phyloP scores from a whole-genome alignment of 169 alveolate species.

The Amoebophrya sp. region DNA sequence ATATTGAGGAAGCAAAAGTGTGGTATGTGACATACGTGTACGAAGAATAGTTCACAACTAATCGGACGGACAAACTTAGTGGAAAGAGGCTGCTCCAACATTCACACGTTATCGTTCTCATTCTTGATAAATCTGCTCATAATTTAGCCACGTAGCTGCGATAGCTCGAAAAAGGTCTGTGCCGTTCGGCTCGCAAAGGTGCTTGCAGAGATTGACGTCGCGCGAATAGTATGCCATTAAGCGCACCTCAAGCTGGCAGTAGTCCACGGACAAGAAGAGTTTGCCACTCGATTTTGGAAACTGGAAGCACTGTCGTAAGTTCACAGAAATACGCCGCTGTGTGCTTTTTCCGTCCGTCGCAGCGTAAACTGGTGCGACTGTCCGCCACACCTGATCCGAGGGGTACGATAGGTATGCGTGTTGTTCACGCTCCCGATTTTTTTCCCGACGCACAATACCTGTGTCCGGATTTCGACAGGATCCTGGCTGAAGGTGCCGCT shows the following conservation, averaged over 20 bases:
- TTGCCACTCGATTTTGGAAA: background rate
- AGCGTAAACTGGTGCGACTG: background rate
- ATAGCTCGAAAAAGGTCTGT: constrained; percentile 4
- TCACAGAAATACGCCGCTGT: background rate
- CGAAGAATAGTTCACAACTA: too few relatives aligned
- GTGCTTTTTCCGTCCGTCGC: background rate
- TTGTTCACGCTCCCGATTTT: background rate
- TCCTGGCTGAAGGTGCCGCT: too few relatives aligned
- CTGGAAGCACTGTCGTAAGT: background rate
- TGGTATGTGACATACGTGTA: too few relatives aligned
- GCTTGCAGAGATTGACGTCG: background rate
- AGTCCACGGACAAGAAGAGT: constrained; percentile 16
- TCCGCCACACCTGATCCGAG: background rate
- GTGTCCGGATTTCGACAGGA: too few relatives aligned
- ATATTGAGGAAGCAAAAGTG: too few relatives aligned
- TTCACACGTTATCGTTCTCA: too few relatives aligned
- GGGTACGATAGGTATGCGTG: background rate
- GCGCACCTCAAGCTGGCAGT: constrained; percentile 36
- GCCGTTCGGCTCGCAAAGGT: background rate
- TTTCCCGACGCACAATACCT: too few relatives aligned
- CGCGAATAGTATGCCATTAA: constrained; percentile 20
- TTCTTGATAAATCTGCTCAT: too few relatives aligned
- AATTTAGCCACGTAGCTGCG: constrained; percentile 22
- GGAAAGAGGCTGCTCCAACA: too few relatives aligned
- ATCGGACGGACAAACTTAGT: too few relatives aligned